Conservation (phyloP, 208 protist species). For the Acanthamoeba sp. region DNA sequence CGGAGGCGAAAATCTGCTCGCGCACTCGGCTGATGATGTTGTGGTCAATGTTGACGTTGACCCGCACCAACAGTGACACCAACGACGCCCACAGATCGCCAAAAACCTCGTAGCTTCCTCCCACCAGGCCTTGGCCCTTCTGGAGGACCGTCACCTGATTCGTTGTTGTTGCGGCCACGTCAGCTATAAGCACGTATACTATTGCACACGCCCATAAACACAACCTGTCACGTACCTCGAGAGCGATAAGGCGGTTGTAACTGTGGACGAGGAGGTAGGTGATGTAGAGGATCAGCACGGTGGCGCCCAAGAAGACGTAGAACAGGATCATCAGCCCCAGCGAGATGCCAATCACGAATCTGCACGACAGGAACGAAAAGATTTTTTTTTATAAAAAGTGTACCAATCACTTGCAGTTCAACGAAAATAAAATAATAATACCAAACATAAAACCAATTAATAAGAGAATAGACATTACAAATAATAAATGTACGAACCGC, state of each 20-base stretch:
- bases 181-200: background rate
- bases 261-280: constrained; percentile 99
- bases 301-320: constrained; percentile 53
- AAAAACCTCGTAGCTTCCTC: background rate
- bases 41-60: constrained; percentile 26
- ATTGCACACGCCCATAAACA: no score
- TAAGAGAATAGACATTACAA: constrained; percentile 93
- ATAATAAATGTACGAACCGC: background rate
- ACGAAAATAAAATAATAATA: background rate
- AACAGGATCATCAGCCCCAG: constrained; percentile 32
- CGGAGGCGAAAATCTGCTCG: background rate
- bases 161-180: background rate
- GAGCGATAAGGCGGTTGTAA: constrained; percentile 99
- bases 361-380: background rate
- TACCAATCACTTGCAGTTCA: background rate
- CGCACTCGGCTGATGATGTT: background rate
- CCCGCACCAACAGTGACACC: constrained; percentile 2
- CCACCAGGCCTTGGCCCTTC: background rate
- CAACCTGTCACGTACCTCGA: constrained; percentile 96
- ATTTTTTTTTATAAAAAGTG: background rate
- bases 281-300: constrained; percentile 85
- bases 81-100: constrained; percentile 11
- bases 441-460: constrained; percentile 95
- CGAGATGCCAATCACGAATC: constrained; percentile 50
- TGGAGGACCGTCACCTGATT: background rate